A percentile compares a stretch with the other conserved stretches of the same genome.
Evolutionary conservation across 495 filamentous ascomycete genomes (phyloP).

Genomic region (Penicillium egyptiacum): DNA sequence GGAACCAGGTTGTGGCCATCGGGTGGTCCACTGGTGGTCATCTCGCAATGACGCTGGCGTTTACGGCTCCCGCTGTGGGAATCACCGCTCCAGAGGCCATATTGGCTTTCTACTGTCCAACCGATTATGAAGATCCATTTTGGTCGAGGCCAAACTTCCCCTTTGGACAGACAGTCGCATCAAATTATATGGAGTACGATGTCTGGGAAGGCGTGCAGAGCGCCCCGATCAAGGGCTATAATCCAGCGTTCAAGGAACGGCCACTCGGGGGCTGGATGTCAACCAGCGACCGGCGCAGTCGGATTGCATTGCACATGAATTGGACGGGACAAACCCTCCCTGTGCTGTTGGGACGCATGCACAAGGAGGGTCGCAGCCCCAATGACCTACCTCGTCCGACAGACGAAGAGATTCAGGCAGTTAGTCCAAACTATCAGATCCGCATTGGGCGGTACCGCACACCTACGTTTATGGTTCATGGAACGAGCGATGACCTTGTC

Average conservation of each 20-base stretch:
- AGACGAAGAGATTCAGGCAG: conserved; percentile 22
- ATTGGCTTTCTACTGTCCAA: conserved; percentile 56
- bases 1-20: conserved; percentile 42
- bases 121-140: conserved; percentile 34
- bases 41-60: conserved; percentile 49
- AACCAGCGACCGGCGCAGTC: conserved; percentile 36
- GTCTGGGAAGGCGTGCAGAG: conserved; percentile 14
- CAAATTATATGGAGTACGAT: conserved; percentile 22
- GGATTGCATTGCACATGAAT: conserved; percentile 47
- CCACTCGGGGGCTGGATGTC: conserved; percentile 26
- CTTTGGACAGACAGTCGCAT: conserved; percentile 9
- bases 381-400: conserved; percentile 20
- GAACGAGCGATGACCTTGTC: conserved; percentile 43
- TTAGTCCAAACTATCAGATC: conserved; percentile 41
- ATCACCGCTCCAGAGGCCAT: conserved; percentile 47
- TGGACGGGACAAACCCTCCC: conserved; percentile 44
- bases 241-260: conserved; percentile 4
- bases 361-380: neutral
- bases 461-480: conserved; percentile 51
- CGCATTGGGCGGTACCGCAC: conserved; percentile 31
- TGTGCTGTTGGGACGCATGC: conserved; percentile 28
- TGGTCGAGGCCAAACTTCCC: conserved; percentile 17
- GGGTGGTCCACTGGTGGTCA: conserved; percentile 57
- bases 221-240: conserved; percentile 33
- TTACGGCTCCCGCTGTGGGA: conserved; percentile 28